These are phyloP conservation scores for Seiridium unicorne DNA, from an alignment of 2,329 filamentous ascomycete species.

Conservation along the genomic window DNA sequence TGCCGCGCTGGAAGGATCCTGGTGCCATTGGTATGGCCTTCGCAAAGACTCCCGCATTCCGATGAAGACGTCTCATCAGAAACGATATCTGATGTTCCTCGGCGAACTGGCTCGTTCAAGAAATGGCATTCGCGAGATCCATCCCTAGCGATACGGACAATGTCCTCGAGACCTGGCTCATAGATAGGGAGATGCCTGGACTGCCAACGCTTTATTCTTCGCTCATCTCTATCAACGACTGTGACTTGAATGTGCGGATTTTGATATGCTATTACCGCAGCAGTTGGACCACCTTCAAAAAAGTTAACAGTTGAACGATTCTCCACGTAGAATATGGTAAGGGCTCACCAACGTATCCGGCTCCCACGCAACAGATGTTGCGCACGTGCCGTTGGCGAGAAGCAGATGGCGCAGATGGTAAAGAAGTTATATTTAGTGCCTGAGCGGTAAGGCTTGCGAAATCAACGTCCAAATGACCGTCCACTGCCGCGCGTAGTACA, in stretches of 20 bases:
- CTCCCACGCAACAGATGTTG: conserved; percentile 27
- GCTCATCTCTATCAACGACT: conserved; percentile 69
- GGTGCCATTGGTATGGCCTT: conserved; percentile 17
- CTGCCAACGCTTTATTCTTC: conserved; percentile 70
- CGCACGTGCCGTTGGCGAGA: conserved; percentile 30
- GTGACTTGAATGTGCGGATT: conserved; percentile 70
- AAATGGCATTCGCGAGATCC: conserved; percentile 46
- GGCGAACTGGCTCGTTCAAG: conserved; percentile 30
- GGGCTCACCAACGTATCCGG: conserved; percentile 48
- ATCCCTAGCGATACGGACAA: conserved; percentile 64
- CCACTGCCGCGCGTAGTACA: conserved; percentile 28
- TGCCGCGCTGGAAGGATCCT: conserved; percentile 41
- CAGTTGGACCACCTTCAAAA: conserved; percentile 66
- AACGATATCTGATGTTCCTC: conserved; percentile 25
- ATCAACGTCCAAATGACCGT: conserved; percentile 14
- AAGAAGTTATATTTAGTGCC: conserved; percentile 11
- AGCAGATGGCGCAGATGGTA: conserved; percentile 13
- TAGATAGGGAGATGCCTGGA: conserved; percentile 72
- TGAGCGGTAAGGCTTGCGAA: conserved; percentile 10
- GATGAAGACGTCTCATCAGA: conserved; percentile 27
- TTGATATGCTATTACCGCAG: conserved; percentile 70
- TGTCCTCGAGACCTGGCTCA: conserved; percentile 68
- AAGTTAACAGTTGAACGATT: no score
- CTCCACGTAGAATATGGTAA: no score
- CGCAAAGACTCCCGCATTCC: conserved; percentile 28